Evolutionary conservation across 441 rosid genomes (phyloP).

Genomic region (Hypseocharis bilobata): DNA sequence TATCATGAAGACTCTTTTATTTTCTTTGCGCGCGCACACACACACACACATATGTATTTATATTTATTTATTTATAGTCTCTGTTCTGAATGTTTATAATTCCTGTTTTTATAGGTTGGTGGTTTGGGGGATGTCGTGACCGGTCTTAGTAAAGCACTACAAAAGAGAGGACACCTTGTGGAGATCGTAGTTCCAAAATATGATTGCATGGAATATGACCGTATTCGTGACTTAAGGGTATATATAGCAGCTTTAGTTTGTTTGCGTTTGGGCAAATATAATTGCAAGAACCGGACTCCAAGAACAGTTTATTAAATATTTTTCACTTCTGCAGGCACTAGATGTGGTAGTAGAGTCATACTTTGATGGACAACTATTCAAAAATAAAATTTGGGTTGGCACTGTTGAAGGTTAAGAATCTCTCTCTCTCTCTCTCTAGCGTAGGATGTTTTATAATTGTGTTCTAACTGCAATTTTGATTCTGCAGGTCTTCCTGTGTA

Average conservation of each 20-base stretch:
- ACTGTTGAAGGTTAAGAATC: conserved; percentile 59
- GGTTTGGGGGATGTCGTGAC: conserved; percentile 94
- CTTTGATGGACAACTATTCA: conserved; percentile 73
- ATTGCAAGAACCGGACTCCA: neutral
- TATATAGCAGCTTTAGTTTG: conserved; percentile 1
- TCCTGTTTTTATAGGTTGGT: conserved; percentile 51
- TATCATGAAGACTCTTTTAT: too few relatives aligned
- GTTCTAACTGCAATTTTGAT: conserved; percentile 29
- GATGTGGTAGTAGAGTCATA: conserved; percentile 68
- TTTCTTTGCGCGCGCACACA: too few relatives aligned
- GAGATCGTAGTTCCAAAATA: conserved; percentile 90
- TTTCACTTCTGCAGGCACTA: conserved; percentile 48
- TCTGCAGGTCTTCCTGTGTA: conserved; percentile 85
- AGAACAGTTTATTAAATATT: conserved; percentile 1
- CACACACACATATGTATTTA: too few relatives aligned
- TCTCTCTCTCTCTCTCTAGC: too few relatives aligned
- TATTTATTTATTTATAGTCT: too few relatives aligned
- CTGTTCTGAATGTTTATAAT: neutral
- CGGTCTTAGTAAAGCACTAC: conserved; percentile 86
- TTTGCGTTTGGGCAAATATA: conserved; percentile 3
- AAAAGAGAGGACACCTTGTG: conserved; percentile 83
- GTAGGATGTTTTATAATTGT: conserved; percentile 15
- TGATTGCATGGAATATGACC: conserved; percentile 87
- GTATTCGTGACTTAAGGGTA: conserved; percentile 65
- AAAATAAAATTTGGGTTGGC: conserved; percentile 87